Conservation (phyloP, 2,329 filamentous ascomycete species). For the Stagonosporopsis chrysanthemi region DNA sequence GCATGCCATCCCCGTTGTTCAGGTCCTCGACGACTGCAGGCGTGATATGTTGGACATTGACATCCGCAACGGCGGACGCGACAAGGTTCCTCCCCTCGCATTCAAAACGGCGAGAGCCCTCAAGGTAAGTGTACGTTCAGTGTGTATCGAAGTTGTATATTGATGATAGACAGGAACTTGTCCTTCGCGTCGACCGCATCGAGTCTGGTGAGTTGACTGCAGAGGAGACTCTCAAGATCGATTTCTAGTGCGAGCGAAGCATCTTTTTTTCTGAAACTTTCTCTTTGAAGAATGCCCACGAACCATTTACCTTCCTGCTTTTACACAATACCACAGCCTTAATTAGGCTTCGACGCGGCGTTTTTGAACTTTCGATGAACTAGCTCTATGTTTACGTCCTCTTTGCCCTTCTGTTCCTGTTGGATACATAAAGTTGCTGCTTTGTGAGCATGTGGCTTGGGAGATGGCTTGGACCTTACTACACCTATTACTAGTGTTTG, state of each 20-base stretch:
- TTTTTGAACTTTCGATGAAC: conserved; percentile 1
- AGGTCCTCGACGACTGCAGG: conserved; percentile 68
- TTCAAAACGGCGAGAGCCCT: conserved; percentile 85
- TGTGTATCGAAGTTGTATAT: neutral
- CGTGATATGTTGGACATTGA: conserved; percentile 69
- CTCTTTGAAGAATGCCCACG: neutral
- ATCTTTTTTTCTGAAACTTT: neutral
- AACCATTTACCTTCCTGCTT: conserved; percentile 2
- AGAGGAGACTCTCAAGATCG: conserved; percentile 43
- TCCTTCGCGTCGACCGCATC: conserved; percentile 52
- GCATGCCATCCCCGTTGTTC: conserved; percentile 59
- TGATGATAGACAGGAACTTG: conserved; percentile 45
- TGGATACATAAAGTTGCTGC: conserved; percentile 21
- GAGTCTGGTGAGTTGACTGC: conserved; percentile 49
- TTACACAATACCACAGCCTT: conserved; percentile 2
- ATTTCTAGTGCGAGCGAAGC: conserved; percentile 32
- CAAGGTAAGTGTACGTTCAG: conserved; percentile 60
- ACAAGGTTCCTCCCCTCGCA: conserved; percentile 78
- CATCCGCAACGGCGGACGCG: conserved; percentile 67
- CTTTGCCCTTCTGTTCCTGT: conserved; percentile 7
- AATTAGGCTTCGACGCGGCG: neutral
- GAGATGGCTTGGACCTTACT: conserved; percentile 18
- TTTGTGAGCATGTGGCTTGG: conserved; percentile 19
- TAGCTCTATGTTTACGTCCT: neutral
- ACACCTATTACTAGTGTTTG: conserved; percentile 30